phyloP scores from a whole-genome alignment of 805 yeast species.

The Suhomyces xylopsoci region DNA sequence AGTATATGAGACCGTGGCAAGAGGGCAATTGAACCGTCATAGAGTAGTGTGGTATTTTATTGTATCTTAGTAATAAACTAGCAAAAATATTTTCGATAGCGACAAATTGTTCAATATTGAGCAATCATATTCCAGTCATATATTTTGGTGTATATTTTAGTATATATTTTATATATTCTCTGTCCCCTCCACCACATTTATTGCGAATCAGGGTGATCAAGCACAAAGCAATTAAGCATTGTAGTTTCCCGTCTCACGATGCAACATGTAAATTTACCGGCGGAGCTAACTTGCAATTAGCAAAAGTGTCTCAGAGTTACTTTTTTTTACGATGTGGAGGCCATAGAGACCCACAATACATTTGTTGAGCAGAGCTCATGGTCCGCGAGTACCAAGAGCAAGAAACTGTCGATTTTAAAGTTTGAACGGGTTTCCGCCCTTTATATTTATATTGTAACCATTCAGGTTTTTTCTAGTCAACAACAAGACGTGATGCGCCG shows the following conservation, averaged over 20 bases:
- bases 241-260: not conserved
- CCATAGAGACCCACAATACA: no score
- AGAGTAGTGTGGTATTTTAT: no score
- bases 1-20: no score
- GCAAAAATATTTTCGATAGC: no score
- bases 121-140: no score
- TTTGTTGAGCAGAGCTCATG: not conserved
- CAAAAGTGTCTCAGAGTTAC: not conserved
- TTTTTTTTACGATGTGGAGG: not conserved
- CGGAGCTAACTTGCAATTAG: not conserved
- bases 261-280: not conserved
- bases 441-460: no score
- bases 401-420: not conserved
- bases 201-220: not conserved
- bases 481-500: not conserved
- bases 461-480: no score
- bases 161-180: no score
- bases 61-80: no score
- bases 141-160: no score
- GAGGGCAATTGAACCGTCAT: no score
- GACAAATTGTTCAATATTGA: no score
- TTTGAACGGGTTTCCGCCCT: not conserved
- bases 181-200: not conserved
- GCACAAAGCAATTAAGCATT: not conserved
- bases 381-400: not conserved